Base-by-base conservation (phyloP, 2,329 filamentous ascomycete species). In the Zasmidium citrigriseum region DNA sequence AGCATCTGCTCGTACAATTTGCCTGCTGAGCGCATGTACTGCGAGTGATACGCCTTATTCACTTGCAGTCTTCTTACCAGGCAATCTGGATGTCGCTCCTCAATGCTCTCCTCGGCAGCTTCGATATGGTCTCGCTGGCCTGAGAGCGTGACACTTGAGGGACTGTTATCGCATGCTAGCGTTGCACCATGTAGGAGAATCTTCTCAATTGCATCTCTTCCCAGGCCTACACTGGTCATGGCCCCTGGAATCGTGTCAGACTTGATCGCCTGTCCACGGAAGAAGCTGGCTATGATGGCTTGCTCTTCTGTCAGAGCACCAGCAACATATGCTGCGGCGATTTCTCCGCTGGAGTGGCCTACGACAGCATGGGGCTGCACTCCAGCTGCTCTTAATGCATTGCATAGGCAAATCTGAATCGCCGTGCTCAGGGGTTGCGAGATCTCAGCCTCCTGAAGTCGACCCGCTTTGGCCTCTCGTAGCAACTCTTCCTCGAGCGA, bases 31-130 rank as follows among this genome's bases (percentile, higher is more conserved):
- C 24, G 3, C 50, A 67, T 64, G 47, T 79, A 76, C 45, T 73
- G 72, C 0, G 76, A 77, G 54, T 80, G 78, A 44, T 78, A 80
- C 0, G 78, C 78, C 7, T 65, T 71, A 21, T 76, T 72, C 4
- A 80, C 75, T 22, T 72, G 68, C 1, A 82, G 71, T 12, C 67
- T 54, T 2, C 75, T 68, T 4, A 67, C 68, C 58, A 81, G 80
- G 7, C 66, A 68, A 57, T 20, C 27, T 7, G 27, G 27, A 29
- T 20, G 3, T 9, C 12, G 7, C 5, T 20, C 16, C 14, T 20
- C 11, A 46, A 23, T 12, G 14, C 25, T 22, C 74, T 65, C 0
- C 80, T 57, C 0, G 27, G 70, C 61, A 1, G 64, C 57, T 3
- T 72, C 64, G 0, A 68, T 58, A 3, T 67, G 69, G 57, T 72